These are phyloP conservation scores for Sporothrix sp. DNA, from an alignment of 2,329 filamentous ascomycete genomes.

Conservation along the genomic window DNA sequence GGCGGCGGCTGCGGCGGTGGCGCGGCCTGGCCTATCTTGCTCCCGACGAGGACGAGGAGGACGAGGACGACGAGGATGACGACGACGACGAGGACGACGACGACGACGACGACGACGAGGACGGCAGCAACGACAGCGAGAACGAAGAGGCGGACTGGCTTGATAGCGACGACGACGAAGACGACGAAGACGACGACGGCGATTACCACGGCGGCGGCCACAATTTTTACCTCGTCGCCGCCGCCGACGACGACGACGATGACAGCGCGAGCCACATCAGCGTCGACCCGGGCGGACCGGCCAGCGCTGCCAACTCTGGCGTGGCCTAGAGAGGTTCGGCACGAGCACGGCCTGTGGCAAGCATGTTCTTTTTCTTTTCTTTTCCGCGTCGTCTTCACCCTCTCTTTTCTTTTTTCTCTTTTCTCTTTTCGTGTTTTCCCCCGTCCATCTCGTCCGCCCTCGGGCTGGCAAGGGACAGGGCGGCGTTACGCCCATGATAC, in stretches of 20 bases:
- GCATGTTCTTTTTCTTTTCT: neutral
- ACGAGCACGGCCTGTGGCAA: no score
- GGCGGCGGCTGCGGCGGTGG: no score
- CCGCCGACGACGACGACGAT: neutral
- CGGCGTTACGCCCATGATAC: neutral
- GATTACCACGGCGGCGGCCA: neutral
- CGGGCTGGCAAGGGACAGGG: no score
- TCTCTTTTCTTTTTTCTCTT: neutral
- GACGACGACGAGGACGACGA: neutral
- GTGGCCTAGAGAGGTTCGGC: no score
- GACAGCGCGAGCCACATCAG: neutral
- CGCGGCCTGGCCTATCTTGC: no score
- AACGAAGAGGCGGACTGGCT: neutral
- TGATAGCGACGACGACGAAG: neutral
- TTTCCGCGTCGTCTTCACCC: neutral
- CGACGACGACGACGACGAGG: neutral
- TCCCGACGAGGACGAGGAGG: neutral
- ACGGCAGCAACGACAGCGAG: neutral
- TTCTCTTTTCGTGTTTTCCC: no score
- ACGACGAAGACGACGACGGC: neutral
- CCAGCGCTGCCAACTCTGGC: no score
- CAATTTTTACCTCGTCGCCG: neutral
- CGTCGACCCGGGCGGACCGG: no score
- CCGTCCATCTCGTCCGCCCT: no score
- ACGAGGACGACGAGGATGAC: neutral